Evolutionary conservation across 1,284 basidiomycete species (phyloP), one percentile per base, ranked within the genome.

Genomic region (Exobasidium cylindrosporum): DNA sequence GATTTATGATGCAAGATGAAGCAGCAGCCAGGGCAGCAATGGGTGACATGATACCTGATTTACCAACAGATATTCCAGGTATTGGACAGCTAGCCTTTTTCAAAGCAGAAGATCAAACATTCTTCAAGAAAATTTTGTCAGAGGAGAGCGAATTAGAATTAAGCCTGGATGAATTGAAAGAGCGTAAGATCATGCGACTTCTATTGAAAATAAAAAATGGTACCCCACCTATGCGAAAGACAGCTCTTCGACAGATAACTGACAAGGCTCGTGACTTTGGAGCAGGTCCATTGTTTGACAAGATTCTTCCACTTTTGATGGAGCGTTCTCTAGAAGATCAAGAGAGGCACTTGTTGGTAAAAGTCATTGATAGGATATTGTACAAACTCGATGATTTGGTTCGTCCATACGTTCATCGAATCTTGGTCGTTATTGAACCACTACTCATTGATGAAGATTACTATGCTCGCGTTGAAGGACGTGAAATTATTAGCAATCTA

Each of bases 381-480:
- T 98, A 98, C 87, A 98, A 98, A 81, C 88, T 99, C 56, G 96
- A 99, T 77, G 95, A 99, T 77, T 88, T 98, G 53, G 96, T 99
- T 56, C 89, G 95, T 43, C 96, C 96, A 0, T 98, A 99, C 76
- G 94, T 98, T 1, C 96, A 98, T 85, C 97, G 97, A 83, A 99
- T 98, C 69, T 87, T 99, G 29, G 96, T 98, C 76, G 96, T 98
- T 81, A 98, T 99, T 74, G 96, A 99, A 83, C 96, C 96, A 0
- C 86, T 99, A 3, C 87, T 99, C 71, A 98, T 98, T 76, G 96
- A 99, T 81, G 95, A 98, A 81, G 96, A 98, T 81, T 98, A 98
- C 83, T 98, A 98, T 76, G 96, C 96, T 52, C 91, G 95, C 80
- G 92, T 99, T 60, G 96, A 99, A 84, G 96, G 96, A 68, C 91